Conservation (phyloP, 768 basidiomycete species). For the Calocybe cyanea region DNA sequence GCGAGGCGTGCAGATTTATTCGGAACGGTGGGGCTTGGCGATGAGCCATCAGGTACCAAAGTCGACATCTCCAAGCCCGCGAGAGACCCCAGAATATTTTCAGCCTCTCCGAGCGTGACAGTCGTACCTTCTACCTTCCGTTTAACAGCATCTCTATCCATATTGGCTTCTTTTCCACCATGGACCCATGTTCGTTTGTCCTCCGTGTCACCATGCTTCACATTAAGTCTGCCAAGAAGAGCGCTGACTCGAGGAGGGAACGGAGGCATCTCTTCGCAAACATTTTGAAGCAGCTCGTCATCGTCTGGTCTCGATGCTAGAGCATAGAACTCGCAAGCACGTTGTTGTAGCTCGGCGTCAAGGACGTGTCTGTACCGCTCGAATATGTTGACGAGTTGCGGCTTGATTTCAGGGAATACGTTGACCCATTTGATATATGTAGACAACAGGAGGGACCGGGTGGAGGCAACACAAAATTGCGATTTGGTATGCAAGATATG, state of each 20-base stretch:
- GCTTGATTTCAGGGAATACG: slow-evolving; percentile 97
- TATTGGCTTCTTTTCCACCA: slow-evolving; percentile 89
- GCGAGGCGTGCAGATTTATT: slow-evolving; percentile 52
- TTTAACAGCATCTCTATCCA: slow-evolving; percentile 65
- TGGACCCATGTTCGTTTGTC: slow-evolving; percentile 96
- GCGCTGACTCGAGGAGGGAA: slow-evolving; percentile 95
- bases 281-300: slow-evolving; percentile 88
- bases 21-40: slow-evolving; percentile 11
- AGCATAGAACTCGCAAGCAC: slow-evolving; percentile 96
- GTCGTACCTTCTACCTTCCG: slow-evolving; percentile 41
- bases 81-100: slow-evolving; percentile 69
- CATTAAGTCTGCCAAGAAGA: slow-evolving; percentile 80
- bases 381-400: slow-evolving; percentile 90
- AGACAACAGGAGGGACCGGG: slow-evolving; percentile 87
- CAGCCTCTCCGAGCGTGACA: slow-evolving; percentile 23
- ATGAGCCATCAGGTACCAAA: slow-evolving; percentile 12
- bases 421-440: slow-evolving; percentile 99
- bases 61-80: slow-evolving; percentile 75
- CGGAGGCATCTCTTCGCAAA: slow-evolving; percentile 99
- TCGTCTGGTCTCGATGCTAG: slow-evolving; percentile 82
- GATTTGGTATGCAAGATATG: slow-evolving; percentile 91
- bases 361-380: slow-evolving; percentile 97
- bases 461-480: slow-evolving; percentile 89
- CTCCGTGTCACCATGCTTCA: slow-evolving; percentile 88
- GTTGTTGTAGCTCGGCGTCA: slow-evolving; percentile 95